Evolutionary conservation across 2,329 filamentous ascomycete genomes (phyloP).

Genomic region (Sporothrix sp.): DNA sequence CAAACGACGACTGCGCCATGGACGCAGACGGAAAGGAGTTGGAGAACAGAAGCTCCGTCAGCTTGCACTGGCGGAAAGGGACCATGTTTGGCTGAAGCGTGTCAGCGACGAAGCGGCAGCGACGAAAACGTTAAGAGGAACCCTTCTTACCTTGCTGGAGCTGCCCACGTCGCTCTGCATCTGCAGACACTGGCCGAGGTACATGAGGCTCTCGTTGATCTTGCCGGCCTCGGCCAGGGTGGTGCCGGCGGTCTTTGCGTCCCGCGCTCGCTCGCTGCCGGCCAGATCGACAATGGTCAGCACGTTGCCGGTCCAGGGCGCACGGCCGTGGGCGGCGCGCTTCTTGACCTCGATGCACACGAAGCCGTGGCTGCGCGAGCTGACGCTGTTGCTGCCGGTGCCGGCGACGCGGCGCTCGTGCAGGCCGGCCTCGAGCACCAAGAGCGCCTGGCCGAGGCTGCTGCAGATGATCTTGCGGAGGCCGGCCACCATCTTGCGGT

Average conservation of each 20-base stretch:
- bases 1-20: slow-evolving; percentile 26
- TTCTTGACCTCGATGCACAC: slow-evolving; percentile 95
- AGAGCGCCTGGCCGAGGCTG: slow-evolving; percentile 70
- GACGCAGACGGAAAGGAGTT: slow-evolving; percentile 66
- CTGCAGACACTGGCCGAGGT: slow-evolving; percentile 90
- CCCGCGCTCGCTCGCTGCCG: slow-evolving; percentile 83
- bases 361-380: slow-evolving; percentile 89
- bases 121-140: background rate
- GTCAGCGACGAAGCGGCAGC: background rate
- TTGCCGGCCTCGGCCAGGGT: slow-evolving; percentile 93
- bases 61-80: slow-evolving; percentile 73
- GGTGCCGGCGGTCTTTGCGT: slow-evolving; percentile 86
- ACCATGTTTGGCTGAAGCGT: slow-evolving; percentile 54
- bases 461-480: slow-evolving; percentile 83
- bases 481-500: slow-evolving; percentile 90
- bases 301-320: slow-evolving; percentile 64
- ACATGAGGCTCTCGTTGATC: slow-evolving; percentile 98
- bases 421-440: slow-evolving; percentile 82
- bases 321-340: slow-evolving; percentile 36
- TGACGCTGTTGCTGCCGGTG: slow-evolving; percentile 86
- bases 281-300: slow-evolving; percentile 87
- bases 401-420: slow-evolving; percentile 80
- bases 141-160: slow-evolving; percentile 55
- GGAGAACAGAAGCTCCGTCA: slow-evolving; percentile 78
- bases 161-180: slow-evolving; percentile 77